These are phyloP conservation scores for Condylostoma magnum DNA, from an alignment of 169 alveolate genomes.

Conservation along the genomic window DNA sequence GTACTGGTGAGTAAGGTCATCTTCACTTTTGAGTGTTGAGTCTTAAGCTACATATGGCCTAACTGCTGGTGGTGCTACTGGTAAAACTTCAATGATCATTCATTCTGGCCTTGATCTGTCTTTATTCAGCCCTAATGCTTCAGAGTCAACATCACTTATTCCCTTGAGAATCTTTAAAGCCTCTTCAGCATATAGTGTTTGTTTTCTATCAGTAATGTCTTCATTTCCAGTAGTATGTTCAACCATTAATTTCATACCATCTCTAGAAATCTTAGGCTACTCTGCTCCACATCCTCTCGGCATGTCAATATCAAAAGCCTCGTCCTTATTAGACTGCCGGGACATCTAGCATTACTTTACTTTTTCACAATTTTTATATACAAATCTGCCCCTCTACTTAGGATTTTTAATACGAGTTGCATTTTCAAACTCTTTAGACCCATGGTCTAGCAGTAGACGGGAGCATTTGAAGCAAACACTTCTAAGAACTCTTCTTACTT, in stretches of 20 bases:
- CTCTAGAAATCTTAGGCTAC: constrained; percentile 59
- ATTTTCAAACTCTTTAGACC: constrained; percentile 72
- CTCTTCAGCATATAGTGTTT: constrained; percentile 51
- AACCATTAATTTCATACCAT: constrained; percentile 45
- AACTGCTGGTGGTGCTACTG: constrained; percentile 99
- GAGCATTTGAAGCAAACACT: constrained; percentile 97
- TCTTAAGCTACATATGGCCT: constrained; percentile 97
- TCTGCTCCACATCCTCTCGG: constrained; percentile 57
- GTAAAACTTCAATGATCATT: constrained; percentile 93
- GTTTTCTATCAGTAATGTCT: constrained; percentile 29
- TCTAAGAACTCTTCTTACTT: constrained; percentile 91
- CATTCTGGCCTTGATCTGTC: constrained; percentile 93
- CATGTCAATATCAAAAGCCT: constrained; percentile 1
- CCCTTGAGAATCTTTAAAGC: constrained; percentile 78
- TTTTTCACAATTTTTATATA: constrained; percentile 56
- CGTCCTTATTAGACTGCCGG: constrained; percentile 28
- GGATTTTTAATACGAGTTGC: constrained; percentile 75
- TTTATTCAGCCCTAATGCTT: constrained; percentile 94
- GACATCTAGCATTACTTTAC: constrained; percentile 44
- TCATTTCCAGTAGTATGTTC: constrained; percentile 37
- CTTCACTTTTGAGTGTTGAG: constrained; percentile 91
- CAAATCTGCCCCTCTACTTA: constrained; percentile 49
- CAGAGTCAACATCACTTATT: constrained; percentile 89
- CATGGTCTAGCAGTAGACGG: constrained; percentile 82
- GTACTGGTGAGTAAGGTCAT: constrained; percentile 96